Base-by-base conservation (phyloP, 306 rosid species). In the Lagenaria siceraria region DNA sequence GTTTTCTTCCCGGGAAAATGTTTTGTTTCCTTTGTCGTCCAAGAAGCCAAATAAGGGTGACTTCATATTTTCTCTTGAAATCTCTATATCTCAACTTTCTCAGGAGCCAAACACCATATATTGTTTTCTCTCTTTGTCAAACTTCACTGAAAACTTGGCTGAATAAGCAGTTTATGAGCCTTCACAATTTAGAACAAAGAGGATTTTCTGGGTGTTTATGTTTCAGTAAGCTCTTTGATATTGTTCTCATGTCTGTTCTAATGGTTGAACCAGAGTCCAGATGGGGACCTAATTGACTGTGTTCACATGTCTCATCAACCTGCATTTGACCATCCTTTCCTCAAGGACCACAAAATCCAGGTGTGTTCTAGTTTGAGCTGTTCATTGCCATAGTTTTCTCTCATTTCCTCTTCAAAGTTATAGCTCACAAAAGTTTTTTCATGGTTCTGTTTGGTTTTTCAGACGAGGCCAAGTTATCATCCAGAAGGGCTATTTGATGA, bases 301-400 rank as follows among this genome's bases (percentile, higher is more conserved):
- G 87, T 96, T 75, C 94, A 69, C 74, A 81, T 96, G 73, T 88
- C 99, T 69, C 87, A 89, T 51, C 99, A 96, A 63, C 96, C 98
- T 19, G 99, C 99, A 63, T 92, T 96, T 81, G 99, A 96, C 80
- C 99, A 96, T 76, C 99, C 99, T 74, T 92, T 54, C 76, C 97
- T 96, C 80, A 96, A 90, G 84, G 99, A 96, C 80, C 99, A 96
- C 86, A 90, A 96, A 87, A 89, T 96, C 27, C 77, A 73, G 48
- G 77, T 73, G 5, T 17, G 61, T 52, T 10, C 42, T 1, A 13
- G 56, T 70, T 72, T 3, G 4, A 70, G 0, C 59, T 14, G 56
- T 69, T 22, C 56, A 43, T 40, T 42, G 43, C 42, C 38, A 73
- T 51, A 31, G 2, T 51, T 52, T 12, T 2, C 14, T 52, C 8